Evolutionary conservation across 2,329 filamentous ascomycete genomes (phyloP).

Genomic region (Pseudocercospora fijiensis): DNA sequence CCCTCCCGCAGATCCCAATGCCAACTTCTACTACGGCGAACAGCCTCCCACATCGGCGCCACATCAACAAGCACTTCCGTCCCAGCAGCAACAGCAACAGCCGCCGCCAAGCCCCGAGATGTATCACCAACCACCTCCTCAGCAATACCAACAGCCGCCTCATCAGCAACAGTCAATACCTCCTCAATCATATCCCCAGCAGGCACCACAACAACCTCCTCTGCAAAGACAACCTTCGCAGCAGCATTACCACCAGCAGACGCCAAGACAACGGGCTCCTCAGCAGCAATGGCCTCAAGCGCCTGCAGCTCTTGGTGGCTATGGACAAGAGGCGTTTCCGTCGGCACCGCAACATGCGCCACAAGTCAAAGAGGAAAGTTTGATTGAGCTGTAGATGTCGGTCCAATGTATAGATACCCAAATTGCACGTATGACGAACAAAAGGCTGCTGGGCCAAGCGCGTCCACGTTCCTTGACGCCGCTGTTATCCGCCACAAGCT

Average conservation of each 20-base stretch:
- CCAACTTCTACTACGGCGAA: conserved; percentile 59
- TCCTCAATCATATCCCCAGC: conserved; percentile 18
- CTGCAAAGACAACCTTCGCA: conserved; percentile 25
- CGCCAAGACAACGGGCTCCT: conserved; percentile 14
- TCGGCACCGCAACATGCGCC: conserved; percentile 37
- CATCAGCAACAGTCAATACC: conserved; percentile 19
- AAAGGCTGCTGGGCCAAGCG: background rate
- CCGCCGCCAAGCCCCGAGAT: conserved; percentile 36
- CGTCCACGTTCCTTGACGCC: background rate
- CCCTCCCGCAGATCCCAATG: conserved; percentile 51
- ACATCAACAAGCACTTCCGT: conserved; percentile 16
- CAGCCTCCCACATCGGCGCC: conserved; percentile 21
- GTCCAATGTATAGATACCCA: background rate
- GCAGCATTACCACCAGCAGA: conserved; percentile 25
- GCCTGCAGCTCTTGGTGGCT: conserved; percentile 34
- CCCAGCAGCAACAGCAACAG: conserved; percentile 4
- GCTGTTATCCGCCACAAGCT: background rate
- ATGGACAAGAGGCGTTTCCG: conserved; percentile 39
- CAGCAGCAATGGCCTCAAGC: conserved; percentile 38
- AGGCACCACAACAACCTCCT: conserved; percentile 22
- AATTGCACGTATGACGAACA: background rate
- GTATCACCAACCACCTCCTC: conserved; percentile 39
- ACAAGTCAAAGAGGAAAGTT: conserved; percentile 38
- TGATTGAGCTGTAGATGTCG: conserved; percentile 32
- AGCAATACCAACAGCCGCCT: conserved; percentile 31